Base-by-base conservation (phyloP, 2,329 filamentous ascomycete species). In the Penicillium sp. region DNA sequence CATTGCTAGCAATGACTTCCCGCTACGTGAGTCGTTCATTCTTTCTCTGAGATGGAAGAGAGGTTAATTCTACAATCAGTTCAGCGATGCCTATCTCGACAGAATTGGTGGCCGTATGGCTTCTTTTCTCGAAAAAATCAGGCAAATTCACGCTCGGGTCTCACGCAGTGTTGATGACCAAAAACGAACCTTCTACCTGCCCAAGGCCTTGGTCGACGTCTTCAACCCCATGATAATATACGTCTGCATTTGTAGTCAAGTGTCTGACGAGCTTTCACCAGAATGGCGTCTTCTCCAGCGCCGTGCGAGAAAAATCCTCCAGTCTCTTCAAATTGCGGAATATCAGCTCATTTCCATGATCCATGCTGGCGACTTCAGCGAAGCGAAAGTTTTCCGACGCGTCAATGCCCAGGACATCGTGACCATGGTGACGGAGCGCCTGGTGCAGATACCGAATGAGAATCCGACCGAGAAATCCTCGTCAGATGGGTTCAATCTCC, bases 321-420 rank as follows among this genome's bases (percentile, higher is more conserved):
- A 38, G 24, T 25, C 20, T 23, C 42, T 50, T 29, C 35, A 13
- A 31, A 35, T 10, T 4, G 43, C 13, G n/a, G 31, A 37, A 25
- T 41, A 31, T 4, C 42, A 45, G 15, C 35, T 50, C 9, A 50
- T 50, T 15, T 27, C 29, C 35, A 50, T 46, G 47, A 45, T 50
- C 8, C 37, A 13, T 20, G 29, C 47, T 15, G 47, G 47, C 2
- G 47, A 50, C 25, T 50, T 41, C 15, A 50, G 42, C n/a, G 47
- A 46, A 42, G 47, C 47, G 1, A 50, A 50, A 15, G 42, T 45
- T 8, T 50, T 50, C 29, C 24, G 47, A 42, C 28, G 38, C 2
- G 37, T 50, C 2, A 29, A 42, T 15, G 33, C 47, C 10, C 42
- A 42, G 9, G 38, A 9, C 8, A 50, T 50, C 15, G 9, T 46